Percentiles rank a stretch among this genome's conserved stretches.
Conservation (phyloP, 495 filamentous ascomycete species). For the Durotheca rogersii region DNA sequence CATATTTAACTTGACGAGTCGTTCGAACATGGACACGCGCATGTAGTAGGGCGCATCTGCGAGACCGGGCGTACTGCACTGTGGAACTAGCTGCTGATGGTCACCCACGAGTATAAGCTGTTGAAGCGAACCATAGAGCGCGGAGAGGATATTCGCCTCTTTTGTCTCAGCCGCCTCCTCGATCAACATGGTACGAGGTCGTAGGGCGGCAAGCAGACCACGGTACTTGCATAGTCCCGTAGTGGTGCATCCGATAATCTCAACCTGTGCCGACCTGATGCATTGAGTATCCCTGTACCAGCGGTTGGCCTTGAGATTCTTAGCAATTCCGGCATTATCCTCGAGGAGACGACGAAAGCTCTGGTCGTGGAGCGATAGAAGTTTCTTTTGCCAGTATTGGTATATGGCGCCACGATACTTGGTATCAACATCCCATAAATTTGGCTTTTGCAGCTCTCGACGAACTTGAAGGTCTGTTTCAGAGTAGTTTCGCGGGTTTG, state of each 20-base stretch:
- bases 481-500: constrained; percentile 16
- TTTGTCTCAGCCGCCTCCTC: constrained; percentile 61
- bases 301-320: constrained; percentile 36
- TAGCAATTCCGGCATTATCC: constrained; percentile 32
- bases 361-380: constrained; percentile 29
- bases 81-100: constrained; percentile 55
- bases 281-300: constrained; percentile 36
- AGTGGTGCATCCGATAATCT: constrained; percentile 55
- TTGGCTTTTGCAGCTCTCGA: constrained; percentile 23
- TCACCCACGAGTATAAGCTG: constrained; percentile 60
- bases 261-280: constrained; percentile 29
- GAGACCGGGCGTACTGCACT: constrained; percentile 57
- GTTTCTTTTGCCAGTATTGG: constrained; percentile 39
- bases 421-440: constrained; percentile 39
- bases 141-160: constrained; percentile 56
- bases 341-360: constrained; percentile 34
- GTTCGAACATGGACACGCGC: constrained; percentile 54
- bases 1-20: constrained; percentile 69
- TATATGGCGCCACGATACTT: constrained; percentile 43
- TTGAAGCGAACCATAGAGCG: constrained; percentile 53
- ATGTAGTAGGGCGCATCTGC: constrained; percentile 69
- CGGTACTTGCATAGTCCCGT: constrained; percentile 89
- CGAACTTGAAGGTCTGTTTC: constrained; percentile 20
- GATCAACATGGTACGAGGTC: constrained; percentile 60
- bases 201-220: constrained; percentile 65